Evolutionary conservation across 176 grass and related monocot species (phyloP).

Genomic region (Olyra latifolia): DNA sequence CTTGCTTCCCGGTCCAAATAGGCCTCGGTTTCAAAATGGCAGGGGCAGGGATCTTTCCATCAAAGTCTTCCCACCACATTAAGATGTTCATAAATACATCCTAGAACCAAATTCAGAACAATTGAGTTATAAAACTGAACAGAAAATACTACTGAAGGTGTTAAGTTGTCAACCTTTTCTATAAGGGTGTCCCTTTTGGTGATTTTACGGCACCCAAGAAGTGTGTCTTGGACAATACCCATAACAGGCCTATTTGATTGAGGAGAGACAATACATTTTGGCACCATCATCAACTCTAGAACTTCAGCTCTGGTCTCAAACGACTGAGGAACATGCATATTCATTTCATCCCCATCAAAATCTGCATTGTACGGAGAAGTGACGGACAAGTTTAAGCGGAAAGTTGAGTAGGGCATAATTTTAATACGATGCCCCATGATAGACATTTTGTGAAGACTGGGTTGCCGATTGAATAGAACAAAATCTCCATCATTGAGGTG

Average conservation of each 20-base stretch:
- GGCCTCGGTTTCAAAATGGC: constrained; percentile 92
- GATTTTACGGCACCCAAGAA: constrained; percentile 93
- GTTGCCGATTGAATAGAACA: constrained; percentile 96
- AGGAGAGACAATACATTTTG: constrained; percentile 97
- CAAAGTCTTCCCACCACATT: constrained; percentile 99
- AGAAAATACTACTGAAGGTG: constrained; percentile 7
- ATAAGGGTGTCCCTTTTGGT: constrained; percentile 97
- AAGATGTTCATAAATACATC: constrained; percentile 99
- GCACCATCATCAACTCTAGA: constrained; percentile 97
- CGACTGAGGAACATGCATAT: constrained; percentile 98
- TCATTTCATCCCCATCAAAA: constrained; percentile 99
- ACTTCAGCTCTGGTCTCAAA: constrained; percentile 99
- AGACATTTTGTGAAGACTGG: constrained; percentile 99
- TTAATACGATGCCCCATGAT: constrained; percentile 99
- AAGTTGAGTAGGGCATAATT: constrained; percentile 99
- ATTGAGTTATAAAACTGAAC: constrained; percentile 22
- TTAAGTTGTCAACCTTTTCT: constrained; percentile 64
- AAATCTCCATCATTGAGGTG: constrained; percentile 94
- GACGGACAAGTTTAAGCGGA: constrained; percentile 87
- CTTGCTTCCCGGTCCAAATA: constrained; percentile 97
- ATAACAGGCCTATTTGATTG: constrained; percentile 95
- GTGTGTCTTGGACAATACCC: constrained; percentile 94
- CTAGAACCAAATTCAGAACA: constrained; percentile 40
- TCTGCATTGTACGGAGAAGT: constrained; percentile 99
- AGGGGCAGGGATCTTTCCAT: constrained; percentile 95